A percentile compares a stretch with the other conserved stretches of the same genome.
These are phyloP conservation scores for Mesembryanthemum crystallinum DNA, from an alignment of 148 eudicot species.

Conservation along the genomic window DNA sequence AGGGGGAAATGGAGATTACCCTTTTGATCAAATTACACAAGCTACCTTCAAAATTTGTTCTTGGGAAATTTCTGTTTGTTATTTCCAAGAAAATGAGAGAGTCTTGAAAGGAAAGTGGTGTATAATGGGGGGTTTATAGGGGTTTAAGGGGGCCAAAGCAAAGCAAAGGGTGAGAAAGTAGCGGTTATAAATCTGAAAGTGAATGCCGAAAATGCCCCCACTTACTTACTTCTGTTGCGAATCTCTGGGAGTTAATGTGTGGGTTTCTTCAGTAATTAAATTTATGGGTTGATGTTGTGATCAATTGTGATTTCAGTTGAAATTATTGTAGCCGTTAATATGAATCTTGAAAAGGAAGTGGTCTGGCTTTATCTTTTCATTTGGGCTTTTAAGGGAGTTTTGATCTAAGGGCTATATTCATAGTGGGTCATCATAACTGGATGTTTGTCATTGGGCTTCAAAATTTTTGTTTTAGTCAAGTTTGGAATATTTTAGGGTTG, in stretches of 20 bases:
- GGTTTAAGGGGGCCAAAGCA: constrained; percentile 3
- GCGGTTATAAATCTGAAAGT: constrained; percentile 16
- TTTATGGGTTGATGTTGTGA: neutral
- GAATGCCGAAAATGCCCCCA: constrained; percentile 13
- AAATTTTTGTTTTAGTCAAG: too few relatives aligned
- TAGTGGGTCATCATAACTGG: too few relatives aligned
- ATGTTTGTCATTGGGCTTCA: too few relatives aligned
- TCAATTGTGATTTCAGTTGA: too few relatives aligned
- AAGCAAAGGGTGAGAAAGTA: neutral
- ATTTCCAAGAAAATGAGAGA: neutral
- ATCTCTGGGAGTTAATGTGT: neutral
- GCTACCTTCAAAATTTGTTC: neutral
- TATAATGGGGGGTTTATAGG: neutral
- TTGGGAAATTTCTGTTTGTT: neutral
- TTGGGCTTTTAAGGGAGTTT: too few relatives aligned
- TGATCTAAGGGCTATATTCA: too few relatives aligned
- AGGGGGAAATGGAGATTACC: neutral
- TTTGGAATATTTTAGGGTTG: too few relatives aligned
- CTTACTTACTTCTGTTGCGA: neutral
- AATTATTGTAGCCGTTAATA: too few relatives aligned
- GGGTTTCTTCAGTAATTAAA: constrained; percentile 12
- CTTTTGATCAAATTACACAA: neutral
- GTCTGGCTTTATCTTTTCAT: too few relatives aligned
- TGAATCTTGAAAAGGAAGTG: too few relatives aligned
- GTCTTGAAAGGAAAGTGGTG: neutral